Evolutionary conservation across 306 rosid species (phyloP).

Genomic region (Pyrus bretschneideri): DNA sequence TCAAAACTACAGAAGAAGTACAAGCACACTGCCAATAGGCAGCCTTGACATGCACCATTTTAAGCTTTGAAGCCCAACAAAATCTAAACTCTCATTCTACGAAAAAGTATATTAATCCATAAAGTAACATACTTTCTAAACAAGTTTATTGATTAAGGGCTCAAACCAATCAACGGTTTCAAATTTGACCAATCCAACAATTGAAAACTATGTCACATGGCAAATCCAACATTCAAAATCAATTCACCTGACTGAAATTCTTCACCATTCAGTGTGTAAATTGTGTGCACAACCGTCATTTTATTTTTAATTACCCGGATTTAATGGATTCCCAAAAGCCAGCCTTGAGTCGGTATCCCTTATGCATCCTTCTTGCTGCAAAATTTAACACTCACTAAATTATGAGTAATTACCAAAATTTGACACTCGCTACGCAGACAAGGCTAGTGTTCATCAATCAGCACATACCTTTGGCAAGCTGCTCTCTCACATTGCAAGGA

Average conservation of each 20-base stretch:
- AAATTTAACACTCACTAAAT: background rate
- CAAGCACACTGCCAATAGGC: background rate
- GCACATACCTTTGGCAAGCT: constrained; percentile 24
- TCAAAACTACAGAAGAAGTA: background rate
- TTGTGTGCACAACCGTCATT: background rate
- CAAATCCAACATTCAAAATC: background rate
- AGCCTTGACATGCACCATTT: background rate
- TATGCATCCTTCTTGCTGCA: constrained; percentile 51
- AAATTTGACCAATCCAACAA: background rate
- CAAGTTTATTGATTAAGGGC: background rate
- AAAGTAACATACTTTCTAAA: background rate
- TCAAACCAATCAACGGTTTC: background rate
- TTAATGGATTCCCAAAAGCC: constrained; percentile 90
- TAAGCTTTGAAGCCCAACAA: background rate
- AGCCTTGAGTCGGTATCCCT: constrained; percentile 52
- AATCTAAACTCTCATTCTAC: background rate
- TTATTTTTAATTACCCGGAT: constrained; percentile 61
- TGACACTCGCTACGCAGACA: background rate
- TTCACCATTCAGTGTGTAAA: background rate
- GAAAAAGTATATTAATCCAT: background rate
- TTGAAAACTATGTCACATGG: background rate
- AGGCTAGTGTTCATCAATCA: background rate
- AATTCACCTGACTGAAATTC: background rate
- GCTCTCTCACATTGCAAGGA: constrained; percentile 36
- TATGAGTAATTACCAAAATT: background rate